These are phyloP conservation scores for Thalassiosira gravida DNA, from an alignment of 352 stramenopile genomes.

Conservation along the genomic window DNA sequence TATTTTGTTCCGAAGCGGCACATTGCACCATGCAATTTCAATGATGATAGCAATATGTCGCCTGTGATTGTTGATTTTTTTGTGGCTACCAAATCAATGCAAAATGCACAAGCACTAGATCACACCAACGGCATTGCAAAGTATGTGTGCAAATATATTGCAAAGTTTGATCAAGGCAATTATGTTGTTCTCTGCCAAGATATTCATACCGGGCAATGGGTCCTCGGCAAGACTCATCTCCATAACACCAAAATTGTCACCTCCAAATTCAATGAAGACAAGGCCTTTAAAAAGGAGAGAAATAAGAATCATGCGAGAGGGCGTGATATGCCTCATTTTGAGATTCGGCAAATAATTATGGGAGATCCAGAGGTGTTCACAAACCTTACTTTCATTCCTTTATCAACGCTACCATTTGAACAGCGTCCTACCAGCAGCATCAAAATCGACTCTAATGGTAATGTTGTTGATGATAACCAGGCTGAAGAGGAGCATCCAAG, in stretches of 20 bases:
- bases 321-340: constrained; percentile 9
- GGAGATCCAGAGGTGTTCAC: constrained; percentile 27
- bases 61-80: constrained; percentile 21
- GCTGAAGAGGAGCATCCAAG: background rate
- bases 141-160: constrained; percentile 46
- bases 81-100: constrained; percentile 22
- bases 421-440: constrained; percentile 3
- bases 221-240: constrained; percentile 6
- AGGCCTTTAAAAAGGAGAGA: constrained; percentile 11
- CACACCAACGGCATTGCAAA: constrained; percentile 26
- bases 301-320: constrained; percentile 9
- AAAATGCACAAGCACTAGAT: constrained; percentile 26
- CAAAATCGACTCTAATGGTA: constrained; percentile 13
- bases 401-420: constrained; percentile 26
- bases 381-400: constrained; percentile 26
- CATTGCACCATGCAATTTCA: constrained; percentile 27
- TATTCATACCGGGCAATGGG: background rate
- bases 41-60: constrained; percentile 34
- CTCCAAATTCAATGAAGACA: constrained; percentile 24
- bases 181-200: constrained; percentile 10
- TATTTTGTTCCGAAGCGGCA: constrained; percentile 28
- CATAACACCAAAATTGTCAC: constrained; percentile 50
- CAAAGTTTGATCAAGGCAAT: constrained; percentile 40
- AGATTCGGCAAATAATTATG: constrained; percentile 17
- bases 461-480: background rate